phyloP scores from a whole-genome alignment of 129 eudicot genomes.

The Pseudognaphalium luteoalbum region DNA sequence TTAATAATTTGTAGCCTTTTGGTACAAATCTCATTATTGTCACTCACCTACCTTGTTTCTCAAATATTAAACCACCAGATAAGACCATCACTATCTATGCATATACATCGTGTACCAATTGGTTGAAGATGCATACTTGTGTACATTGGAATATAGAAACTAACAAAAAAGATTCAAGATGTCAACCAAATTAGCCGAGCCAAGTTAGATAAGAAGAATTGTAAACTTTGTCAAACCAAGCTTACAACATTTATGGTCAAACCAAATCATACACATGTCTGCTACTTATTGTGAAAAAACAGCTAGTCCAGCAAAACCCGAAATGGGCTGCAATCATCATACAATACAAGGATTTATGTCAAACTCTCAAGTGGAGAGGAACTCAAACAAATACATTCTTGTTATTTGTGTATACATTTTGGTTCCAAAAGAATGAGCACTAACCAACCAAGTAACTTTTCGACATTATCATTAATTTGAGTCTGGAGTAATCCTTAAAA shows the following conservation, averaged over 20 bases:
- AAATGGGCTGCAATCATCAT: neutral
- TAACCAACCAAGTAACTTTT: constrained; percentile 22
- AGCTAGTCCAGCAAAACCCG: neutral
- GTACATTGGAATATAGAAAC: too few species aligned
- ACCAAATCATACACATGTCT: too few species aligned
- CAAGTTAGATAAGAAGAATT: neutral
- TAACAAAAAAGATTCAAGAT: too few species aligned
- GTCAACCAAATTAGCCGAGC: neutral
- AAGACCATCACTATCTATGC: too few species aligned
- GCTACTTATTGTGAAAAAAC: too few species aligned
- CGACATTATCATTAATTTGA: constrained; percentile 33
- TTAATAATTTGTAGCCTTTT: too few species aligned
- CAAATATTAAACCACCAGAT: too few species aligned
- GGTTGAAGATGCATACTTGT: too few species aligned
- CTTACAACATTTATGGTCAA: neutral
- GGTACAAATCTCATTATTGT: too few species aligned
- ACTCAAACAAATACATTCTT: constrained; percentile 14
- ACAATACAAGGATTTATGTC: constrained; percentile 9
- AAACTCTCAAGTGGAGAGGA: constrained; percentile 25
- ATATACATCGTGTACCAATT: too few species aligned
- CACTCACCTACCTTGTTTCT: too few species aligned
- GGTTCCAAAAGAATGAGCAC: constrained; percentile 9
- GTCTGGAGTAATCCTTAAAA: constrained; percentile 13
- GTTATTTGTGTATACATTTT: constrained; percentile 11
- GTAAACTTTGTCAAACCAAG: neutral